Evolutionary conservation across 768 basidiomycete genomes (phyloP), one percentile per base, ranked within the genome.

Genomic region (Boletus speciosus): DNA sequence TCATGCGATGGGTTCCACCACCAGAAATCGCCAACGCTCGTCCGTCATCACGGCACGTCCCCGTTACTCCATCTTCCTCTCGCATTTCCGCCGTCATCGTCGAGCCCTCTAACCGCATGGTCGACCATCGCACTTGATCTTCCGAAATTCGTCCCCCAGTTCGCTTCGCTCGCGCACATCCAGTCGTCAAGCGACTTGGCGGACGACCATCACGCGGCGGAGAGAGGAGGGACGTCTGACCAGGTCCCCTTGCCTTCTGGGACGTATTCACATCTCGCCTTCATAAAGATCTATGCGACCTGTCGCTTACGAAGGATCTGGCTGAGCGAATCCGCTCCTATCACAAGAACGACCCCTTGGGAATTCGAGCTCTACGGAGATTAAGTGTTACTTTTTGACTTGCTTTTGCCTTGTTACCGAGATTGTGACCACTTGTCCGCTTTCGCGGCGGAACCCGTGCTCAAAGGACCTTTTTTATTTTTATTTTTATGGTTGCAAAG

Each of bases 221-320:
- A 59, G 56, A 49, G 57, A 58, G 54, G 60, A 53, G 53, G 44
- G 38, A 14, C 49, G 32, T 60, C 64, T 45, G 46, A 56, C 55
- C 61, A 59, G 56, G 52, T 59, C 47, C 49, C 59, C 58, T 67
- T 62, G 39, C 88, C 88, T 21, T 73, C 70, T 55, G 81, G 81
- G 45, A 71, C 71, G 44, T 88, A 82, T 65, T 81, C 85, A 0
- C 81, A 87, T 73, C 76, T 86, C 43, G 78, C 82, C n/a, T 87
- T 82, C 61, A 74, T 91, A 60, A 86, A 84, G 66, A 78, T 92
- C 42, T 86, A 90, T 65, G 88, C 88, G 21, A 88, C 80, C 36
- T 92, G 90, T 71, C 80, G 89, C 36, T 70, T 92, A 60, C 75
- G 86, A 57, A 76, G 90, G 64, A 81, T 92, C 29, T 92, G 90